phyloP scores from a whole-genome alignment of 352 stramenopile genomes.

The Pythium rhizo-oryzae region DNA sequence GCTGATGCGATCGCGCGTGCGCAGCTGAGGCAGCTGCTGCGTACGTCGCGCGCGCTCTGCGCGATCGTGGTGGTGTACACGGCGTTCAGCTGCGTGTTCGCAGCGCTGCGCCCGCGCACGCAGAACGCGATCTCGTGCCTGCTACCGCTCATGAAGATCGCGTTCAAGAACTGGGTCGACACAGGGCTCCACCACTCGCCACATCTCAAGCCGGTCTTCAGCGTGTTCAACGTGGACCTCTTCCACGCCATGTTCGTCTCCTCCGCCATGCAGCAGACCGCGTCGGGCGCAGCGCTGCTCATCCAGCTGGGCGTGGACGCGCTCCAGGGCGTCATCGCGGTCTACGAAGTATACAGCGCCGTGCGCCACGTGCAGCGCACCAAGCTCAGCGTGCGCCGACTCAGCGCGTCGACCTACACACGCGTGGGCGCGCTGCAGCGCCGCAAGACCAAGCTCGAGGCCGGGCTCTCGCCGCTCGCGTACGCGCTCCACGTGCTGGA shows the following conservation, averaged over 20 bases:
- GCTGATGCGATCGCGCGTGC: not conserved
- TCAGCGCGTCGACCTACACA: not conserved
- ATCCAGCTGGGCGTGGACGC: slow-evolving; percentile 7
- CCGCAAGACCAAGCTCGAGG: not conserved
- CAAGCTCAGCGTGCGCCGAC: not conserved
- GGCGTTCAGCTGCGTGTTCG: slow-evolving; percentile 12
- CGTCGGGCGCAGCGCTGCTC: not conserved
- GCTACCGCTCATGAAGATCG: slow-evolving; percentile 22
- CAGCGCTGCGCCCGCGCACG: not conserved
- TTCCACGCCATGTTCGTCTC: slow-evolving; percentile 26
- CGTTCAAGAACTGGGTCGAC: slow-evolving; percentile 15
- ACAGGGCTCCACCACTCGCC: slow-evolving; percentile 4
- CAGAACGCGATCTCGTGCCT: slow-evolving; percentile 4
- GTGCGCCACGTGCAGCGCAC: not conserved
- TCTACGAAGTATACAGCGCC: not conserved
- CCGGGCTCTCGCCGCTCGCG: not conserved
- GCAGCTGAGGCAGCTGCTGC: not conserved
- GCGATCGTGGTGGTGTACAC: slow-evolving; percentile 10
- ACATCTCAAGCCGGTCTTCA: slow-evolving; percentile 11
- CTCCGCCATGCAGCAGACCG: slow-evolving; percentile 16
- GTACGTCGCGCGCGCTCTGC: not conserved
- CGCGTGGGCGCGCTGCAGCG: not conserved
- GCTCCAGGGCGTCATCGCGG: too few species aligned
- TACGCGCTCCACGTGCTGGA: slow-evolving; percentile 12
- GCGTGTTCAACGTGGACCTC: slow-evolving; percentile 25